These are phyloP conservation scores for Corchorus olitorius DNA, from an alignment of 345 rosid species.

Conservation along the genomic window DNA sequence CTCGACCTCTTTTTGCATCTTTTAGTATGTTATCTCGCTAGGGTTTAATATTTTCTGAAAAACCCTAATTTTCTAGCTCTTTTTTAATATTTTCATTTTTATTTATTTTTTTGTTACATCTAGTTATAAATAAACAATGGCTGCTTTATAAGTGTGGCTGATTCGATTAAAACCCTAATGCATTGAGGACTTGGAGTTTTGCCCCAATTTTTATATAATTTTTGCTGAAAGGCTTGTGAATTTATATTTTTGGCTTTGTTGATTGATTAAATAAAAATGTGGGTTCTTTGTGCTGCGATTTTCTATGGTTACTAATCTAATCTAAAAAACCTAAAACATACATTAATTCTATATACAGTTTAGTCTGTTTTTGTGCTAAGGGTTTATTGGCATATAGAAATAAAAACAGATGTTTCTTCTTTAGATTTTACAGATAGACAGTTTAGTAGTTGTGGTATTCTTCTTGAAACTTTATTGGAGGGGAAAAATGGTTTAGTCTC, in stretches of 20 bases:
- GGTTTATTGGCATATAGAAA: not conserved
- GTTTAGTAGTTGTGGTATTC: not conserved
- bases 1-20: not conserved
- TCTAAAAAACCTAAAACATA: not conserved
- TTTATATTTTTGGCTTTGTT: not conserved
- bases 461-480: not conserved
- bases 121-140: no score
- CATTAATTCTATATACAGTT: not conserved
- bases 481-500: not conserved
- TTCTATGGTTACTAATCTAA: not conserved
- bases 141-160: not conserved
- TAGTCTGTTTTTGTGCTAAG: not conserved
- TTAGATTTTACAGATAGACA: not conserved
- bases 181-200: not conserved
- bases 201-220: not conserved
- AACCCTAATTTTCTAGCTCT: no score
- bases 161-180: not conserved
- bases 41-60: no score
- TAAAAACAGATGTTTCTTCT: not conserved
- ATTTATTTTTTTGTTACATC: not conserved
- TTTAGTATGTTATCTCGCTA: no score
- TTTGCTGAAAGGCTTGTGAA: not conserved
- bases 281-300: not conserved
- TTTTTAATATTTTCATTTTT: not conserved
- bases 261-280: not conserved